phyloP scores from a whole-genome alignment of 2,329 filamentous ascomycete species.

The Fusarium abutilonis region DNA sequence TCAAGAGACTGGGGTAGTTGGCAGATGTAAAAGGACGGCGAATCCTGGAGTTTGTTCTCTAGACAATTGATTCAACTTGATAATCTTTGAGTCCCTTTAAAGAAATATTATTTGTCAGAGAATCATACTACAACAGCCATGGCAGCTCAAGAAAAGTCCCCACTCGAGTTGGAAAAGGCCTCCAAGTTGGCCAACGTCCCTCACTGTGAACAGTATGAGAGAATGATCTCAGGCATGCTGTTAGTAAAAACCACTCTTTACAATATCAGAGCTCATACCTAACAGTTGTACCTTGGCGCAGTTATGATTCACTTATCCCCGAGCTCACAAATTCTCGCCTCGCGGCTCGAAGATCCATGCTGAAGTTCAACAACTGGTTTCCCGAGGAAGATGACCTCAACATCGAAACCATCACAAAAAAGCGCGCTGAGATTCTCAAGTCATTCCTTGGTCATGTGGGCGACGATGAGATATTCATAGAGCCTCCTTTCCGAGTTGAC shows the following conservation, averaged over 20 bases:
- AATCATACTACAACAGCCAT: neutral
- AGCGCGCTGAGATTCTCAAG: constrained; percentile 50
- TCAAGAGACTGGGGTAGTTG: neutral
- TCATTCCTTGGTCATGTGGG: constrained; percentile 56
- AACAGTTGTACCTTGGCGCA: no score
- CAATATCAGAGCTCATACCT: fast-evolving
- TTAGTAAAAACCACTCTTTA: constrained; percentile 36
- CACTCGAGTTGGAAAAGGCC: constrained; percentile 28
- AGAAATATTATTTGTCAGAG: fast-evolving
- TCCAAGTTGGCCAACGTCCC: constrained; percentile 58
- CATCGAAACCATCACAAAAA: constrained; percentile 34
- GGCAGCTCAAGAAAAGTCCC: constrained; percentile 25
- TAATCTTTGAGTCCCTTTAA: no score
- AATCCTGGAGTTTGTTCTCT: fast-evolving
- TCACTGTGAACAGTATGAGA: constrained; percentile 69
- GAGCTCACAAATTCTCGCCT: constrained; percentile 58
- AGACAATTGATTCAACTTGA: fast-evolving
- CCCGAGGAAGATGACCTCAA: constrained; percentile 48
- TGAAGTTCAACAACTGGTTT: constrained; percentile 64
- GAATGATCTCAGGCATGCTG: constrained; percentile 72
- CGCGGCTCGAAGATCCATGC: constrained; percentile 59
- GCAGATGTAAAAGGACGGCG: neutral
- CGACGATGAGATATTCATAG: constrained; percentile 62
- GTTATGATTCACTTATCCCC: constrained; percentile 58
- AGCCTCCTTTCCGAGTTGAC: constrained; percentile 67